phyloP scores from a whole-genome alignment of 495 filamentous ascomycete genomes.

The Sabuloglossum arenarium region DNA sequence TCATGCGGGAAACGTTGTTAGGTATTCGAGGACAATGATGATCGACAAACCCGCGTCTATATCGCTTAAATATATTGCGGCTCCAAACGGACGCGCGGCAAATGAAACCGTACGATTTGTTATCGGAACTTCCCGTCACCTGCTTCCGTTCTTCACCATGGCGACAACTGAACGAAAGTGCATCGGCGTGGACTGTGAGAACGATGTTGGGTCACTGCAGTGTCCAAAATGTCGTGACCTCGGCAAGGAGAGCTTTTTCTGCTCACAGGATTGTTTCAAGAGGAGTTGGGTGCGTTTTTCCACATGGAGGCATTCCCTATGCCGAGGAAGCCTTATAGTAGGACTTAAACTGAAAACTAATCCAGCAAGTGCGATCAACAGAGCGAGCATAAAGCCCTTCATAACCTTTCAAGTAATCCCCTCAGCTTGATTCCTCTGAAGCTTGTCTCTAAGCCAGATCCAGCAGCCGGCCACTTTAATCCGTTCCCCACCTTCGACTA shows the following conservation, averaged over 20 bases:
- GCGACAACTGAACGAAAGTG: conserved; percentile 35
- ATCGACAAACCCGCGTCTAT: no score
- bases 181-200: conserved; percentile 56
- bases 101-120: background rate
- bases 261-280: conserved; percentile 98
- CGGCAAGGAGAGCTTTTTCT: conserved; percentile 86
- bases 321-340: background rate
- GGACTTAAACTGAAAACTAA: background rate
- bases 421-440: conserved; percentile 40
- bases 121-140: background rate
- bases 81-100: no score
- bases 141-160: background rate
- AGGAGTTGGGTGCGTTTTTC: conserved; percentile 93
- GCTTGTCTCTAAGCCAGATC: conserved; percentile 56
- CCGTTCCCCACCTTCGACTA: conserved; percentile 75
- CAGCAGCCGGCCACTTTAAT: conserved; percentile 74
- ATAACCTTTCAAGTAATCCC: conserved; percentile 67
- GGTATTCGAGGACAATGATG: no score
- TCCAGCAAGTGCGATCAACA: conserved; percentile 15
- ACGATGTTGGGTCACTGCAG: conserved; percentile 65
- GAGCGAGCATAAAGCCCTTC: conserved; percentile 67
- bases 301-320: background rate
- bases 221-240: conserved; percentile 87
- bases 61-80: background rate
- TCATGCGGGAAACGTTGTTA: no score